Evolutionary conservation across 2,329 filamentous ascomycete species (phyloP).

Genomic region (Magnaporthiopsis poae): DNA sequence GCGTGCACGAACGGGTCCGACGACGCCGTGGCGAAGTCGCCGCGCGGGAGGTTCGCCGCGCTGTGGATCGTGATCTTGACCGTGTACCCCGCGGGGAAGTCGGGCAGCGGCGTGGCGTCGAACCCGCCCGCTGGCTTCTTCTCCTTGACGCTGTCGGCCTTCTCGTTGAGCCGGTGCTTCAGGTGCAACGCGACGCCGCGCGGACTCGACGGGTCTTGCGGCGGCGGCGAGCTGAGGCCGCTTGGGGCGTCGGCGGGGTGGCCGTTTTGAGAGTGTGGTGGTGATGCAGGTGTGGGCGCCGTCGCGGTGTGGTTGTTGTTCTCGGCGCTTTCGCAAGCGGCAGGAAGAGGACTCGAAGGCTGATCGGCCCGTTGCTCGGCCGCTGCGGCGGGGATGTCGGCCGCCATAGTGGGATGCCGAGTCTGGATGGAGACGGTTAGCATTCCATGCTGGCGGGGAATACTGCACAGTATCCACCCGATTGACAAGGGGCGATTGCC

Average conservation of each 20-base stretch:
- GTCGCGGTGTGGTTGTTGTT: neutral
- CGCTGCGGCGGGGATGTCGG: too few species aligned
- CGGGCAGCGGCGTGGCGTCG: constrained; percentile 57
- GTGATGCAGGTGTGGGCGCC: too few species aligned
- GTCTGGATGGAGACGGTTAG: neutral
- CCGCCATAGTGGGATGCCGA: neutral
- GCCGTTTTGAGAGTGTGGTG: neutral
- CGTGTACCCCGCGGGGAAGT: constrained; percentile 69
- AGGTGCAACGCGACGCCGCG: neutral
- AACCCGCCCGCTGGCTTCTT: constrained; percentile 15
- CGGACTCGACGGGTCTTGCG: neutral
- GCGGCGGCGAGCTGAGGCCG: too few species aligned
- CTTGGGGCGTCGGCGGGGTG: neutral
- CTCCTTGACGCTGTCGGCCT: constrained; percentile 8
- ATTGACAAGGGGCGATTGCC: neutral
- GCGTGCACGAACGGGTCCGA: constrained; percentile 77
- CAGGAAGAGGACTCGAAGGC: too few species aligned
- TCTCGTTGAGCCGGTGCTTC: constrained; percentile 9
- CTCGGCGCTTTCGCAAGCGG: neutral
- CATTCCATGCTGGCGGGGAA: neutral
- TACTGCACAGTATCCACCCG: neutral
- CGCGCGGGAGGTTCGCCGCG: constrained; percentile 70
- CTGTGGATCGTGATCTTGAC: constrained; percentile 75
- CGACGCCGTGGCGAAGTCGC: constrained; percentile 65
- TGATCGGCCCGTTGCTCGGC: too few species aligned